Evolutionary conservation across 1,284 basidiomycete species (phyloP).

Genomic region (Cystobasidiaceae sp.): DNA sequence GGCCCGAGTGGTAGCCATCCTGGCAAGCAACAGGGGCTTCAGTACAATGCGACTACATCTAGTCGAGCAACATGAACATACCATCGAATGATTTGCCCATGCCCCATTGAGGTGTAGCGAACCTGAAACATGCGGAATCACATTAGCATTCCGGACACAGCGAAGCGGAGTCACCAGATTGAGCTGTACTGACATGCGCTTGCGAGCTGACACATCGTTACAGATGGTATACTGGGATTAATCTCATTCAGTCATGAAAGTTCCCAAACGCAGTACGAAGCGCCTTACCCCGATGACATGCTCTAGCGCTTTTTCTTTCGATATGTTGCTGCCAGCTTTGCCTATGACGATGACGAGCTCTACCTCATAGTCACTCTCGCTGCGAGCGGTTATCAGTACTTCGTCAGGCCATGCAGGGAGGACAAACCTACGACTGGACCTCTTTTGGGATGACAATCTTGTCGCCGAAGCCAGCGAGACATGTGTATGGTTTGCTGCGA

Average conservation of each 20-base stretch:
- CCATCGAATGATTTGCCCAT: conserved; percentile 39
- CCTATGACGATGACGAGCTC: conserved; percentile 82
- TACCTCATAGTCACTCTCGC: conserved; percentile 78
- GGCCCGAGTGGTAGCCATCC: conserved; percentile 10
- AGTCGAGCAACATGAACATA: not conserved
- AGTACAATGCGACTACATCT: not conserved
- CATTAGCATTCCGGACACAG: not conserved
- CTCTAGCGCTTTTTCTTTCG: conserved; percentile 66
- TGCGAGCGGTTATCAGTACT: conserved; percentile 59
- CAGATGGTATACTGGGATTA: conserved; percentile 25
- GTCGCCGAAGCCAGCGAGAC: conserved; percentile 62
- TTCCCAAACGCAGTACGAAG: not conserved
- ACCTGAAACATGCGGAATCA: not conserved
- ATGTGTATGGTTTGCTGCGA: conserved; percentile 59
- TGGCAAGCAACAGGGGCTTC: not conserved
- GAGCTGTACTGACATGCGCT: conserved; percentile 14
- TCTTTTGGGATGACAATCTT: conserved; percentile 33
- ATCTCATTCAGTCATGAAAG: not conserved
- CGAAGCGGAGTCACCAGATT: no score
- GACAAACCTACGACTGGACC: conserved; percentile 26
- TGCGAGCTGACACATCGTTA: conserved; percentile 26
- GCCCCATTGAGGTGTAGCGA: conserved; percentile 36
- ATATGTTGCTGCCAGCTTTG: conserved; percentile 68
- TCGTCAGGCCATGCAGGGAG: not conserved
- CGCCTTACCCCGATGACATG: conserved; percentile 60